Base-by-base conservation (phyloP, 805 yeast genomes). In the Zygotorulaspora sp. region DNA sequence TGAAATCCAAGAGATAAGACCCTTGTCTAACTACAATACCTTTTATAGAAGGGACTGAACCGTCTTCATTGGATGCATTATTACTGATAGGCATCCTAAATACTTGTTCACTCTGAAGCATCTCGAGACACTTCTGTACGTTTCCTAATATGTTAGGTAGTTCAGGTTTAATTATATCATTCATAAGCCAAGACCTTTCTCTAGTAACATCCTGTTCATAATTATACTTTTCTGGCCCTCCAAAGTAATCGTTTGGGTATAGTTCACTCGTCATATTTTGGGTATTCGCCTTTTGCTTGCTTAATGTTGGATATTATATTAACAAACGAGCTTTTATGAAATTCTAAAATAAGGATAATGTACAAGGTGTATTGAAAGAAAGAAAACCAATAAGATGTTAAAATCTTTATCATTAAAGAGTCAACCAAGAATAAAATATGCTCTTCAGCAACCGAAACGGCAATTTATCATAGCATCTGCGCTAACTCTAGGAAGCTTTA, bases 11-110 rank as follows among this genome's bases (percentile, higher is more conserved):
- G 4, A 82, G 63, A 43, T 70, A 70, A 9, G 72, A 68, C 5
- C 80, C 79, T 36, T 67, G 70, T 35, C 89, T 57, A 0, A 75
- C 72, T 0, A 81, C 55, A 1, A 77, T 67, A 0, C 90, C 90
- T 43, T 79, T 78, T 11, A 80, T 58, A 2, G 53, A 45, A 3
- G 61, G 54, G 1, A 33, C 24, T 22, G 38, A 37, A 3, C 38
- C 39, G 5, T 38, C 30, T 10, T 35, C 44, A 21, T 30, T 40
- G 7, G 41, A 28, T 11, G 39, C 40, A 14, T 52, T 49, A 39
- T 35, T 50, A 14, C 55, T 55, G 3, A 82, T 59, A 0, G 88
- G 83, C 35, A 82, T 63, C 40, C 73, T 78, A 36, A 77, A 68
- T 10, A 71, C 61, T 8, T 62, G 62, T 8, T 61, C 53, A 30